phyloP scores from a whole-genome alignment of 352 stramenopile species.

The Globisporangium apiculatum region DNA sequence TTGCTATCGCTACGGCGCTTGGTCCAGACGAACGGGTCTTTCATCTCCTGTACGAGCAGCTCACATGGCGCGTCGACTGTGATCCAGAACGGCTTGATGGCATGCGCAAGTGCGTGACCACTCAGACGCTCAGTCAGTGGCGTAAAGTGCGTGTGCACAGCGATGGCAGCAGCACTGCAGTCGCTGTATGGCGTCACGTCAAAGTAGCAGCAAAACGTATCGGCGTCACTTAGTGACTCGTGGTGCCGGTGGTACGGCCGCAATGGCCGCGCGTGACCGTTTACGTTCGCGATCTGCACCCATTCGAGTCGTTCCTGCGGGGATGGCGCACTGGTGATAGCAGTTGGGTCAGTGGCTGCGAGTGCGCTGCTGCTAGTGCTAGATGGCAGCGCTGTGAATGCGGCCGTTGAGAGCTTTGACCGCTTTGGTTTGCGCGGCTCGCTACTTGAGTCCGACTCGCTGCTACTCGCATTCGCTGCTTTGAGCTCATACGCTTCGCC shows the following conservation, averaged over 20 bases:
- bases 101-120: conserved; percentile 4
- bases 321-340: not conserved
- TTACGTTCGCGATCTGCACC: conserved; percentile 4
- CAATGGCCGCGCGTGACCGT: conserved; percentile 14
- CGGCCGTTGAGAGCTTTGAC: conserved; percentile 9
- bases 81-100: conserved; percentile 14
- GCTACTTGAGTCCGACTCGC: not conserved
- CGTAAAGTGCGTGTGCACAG: conserved; percentile 34
- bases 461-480: not conserved
- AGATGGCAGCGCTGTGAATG: not conserved
- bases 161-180: conserved; percentile 13
- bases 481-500: conserved; percentile 23
- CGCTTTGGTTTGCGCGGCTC: conserved; percentile 23
- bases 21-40: conserved; percentile 5
- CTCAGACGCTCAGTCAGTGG: not conserved
- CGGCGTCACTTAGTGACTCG: conserved; percentile 2
- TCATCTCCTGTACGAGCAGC: conserved; percentile 12
- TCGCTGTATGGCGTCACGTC: conserved; percentile 15
- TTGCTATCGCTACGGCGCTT: not conserved
- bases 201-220: conserved; percentile 44
- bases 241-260: conserved; percentile 12
- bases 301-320: not conserved
- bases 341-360: not conserved
- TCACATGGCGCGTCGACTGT: conserved; percentile 9
- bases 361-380: not conserved